These are phyloP conservation scores for Neofusicoccum sp. DNA, from an alignment of 2,329 filamentous ascomycete genomes.

Conservation along the genomic window DNA sequence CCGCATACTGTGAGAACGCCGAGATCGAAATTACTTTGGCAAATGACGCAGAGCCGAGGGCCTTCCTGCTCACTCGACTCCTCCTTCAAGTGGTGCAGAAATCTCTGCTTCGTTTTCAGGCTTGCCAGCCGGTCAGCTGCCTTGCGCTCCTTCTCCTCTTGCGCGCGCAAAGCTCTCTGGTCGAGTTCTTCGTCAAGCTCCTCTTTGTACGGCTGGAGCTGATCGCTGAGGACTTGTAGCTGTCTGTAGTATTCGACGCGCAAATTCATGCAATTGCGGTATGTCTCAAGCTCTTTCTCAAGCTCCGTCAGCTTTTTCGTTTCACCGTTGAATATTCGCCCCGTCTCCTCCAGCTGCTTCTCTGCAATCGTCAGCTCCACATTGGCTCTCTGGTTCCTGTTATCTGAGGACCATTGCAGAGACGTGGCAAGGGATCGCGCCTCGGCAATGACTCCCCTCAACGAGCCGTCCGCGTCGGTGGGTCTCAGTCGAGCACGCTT, in stretches of 20 bases:
- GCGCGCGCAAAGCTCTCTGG: slow-evolving; percentile 46
- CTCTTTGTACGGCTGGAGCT: slow-evolving; percentile 74
- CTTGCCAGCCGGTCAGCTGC: slow-evolving; percentile 62
- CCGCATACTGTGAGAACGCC: slow-evolving; percentile 86
- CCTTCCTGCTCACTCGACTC: slow-evolving; percentile 62
- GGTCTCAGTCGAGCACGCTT: slow-evolving; percentile 55
- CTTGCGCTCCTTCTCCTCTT: slow-evolving; percentile 52
- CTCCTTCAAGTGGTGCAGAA: slow-evolving; percentile 64
- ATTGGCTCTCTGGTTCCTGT: slow-evolving; percentile 57
- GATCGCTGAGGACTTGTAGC: slow-evolving; percentile 88
- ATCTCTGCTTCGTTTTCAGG: slow-evolving; percentile 74
- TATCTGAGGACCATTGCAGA: slow-evolving; percentile 60
- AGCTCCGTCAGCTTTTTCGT: slow-evolving; percentile 54
- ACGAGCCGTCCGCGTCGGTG: slow-evolving; percentile 58
- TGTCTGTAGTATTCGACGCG: slow-evolving; percentile 90
- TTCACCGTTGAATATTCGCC: slow-evolving; percentile 55
- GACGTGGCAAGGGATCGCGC: slow-evolving; percentile 65
- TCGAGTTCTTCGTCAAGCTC: slow-evolving; percentile 61
- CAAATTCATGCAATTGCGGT: slow-evolving; percentile 78
- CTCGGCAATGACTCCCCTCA: slow-evolving; percentile 71
- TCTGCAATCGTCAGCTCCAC: slow-evolving; percentile 69
- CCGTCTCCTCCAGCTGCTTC: slow-evolving; percentile 63
- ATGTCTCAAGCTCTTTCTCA: slow-evolving; percentile 74
- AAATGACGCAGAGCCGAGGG: slow-evolving; percentile 78
- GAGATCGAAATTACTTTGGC: slow-evolving; percentile 72